Percentiles rank a stretch among this genome's conserved stretches.
Evolutionary conservation across 2,329 filamentous ascomycete species (phyloP).

Genomic region (Aspergillus awamori): DNA sequence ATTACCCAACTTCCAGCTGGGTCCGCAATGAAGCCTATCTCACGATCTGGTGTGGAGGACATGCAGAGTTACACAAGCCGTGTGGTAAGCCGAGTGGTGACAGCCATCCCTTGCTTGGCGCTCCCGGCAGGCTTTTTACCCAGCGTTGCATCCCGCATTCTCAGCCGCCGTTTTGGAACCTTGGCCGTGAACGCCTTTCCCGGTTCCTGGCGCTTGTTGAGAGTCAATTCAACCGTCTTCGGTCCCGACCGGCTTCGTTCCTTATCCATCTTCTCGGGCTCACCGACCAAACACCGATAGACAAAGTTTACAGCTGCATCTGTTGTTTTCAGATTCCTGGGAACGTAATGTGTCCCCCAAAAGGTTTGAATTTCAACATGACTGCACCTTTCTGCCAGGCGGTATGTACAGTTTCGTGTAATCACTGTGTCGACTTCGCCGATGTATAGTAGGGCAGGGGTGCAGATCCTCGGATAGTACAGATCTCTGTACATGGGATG

Average conservation of each 20-base stretch:
- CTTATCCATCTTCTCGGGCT: neutral
- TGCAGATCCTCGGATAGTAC: neutral
- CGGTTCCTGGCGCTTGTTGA: neutral
- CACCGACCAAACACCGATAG: neutral
- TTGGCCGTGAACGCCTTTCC: neutral
- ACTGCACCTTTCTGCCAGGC: neutral
- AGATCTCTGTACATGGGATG: conserved; percentile 2
- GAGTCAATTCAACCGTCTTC: neutral
- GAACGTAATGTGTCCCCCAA: neutral
- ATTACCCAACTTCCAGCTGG: neutral
- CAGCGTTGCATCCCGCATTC: neutral
- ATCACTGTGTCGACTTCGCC: conserved; percentile 1
- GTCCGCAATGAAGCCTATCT: too few species aligned
- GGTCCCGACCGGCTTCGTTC: neutral
- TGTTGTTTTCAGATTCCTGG: neutral
- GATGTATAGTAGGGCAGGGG: conserved; percentile 1
- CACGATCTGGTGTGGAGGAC: too few species aligned
- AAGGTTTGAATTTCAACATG: neutral
- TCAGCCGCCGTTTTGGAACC: neutral
- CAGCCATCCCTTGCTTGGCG: too few species aligned
- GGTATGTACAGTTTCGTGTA: neutral
- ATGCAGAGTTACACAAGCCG: too few species aligned
- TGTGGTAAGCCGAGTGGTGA: too few species aligned
- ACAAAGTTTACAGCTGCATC: neutral
- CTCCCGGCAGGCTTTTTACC: neutral